Evolutionary conservation across 2,329 filamentous ascomycete species (phyloP).

Genomic region (Teratosphaeria zuluensis): DNA sequence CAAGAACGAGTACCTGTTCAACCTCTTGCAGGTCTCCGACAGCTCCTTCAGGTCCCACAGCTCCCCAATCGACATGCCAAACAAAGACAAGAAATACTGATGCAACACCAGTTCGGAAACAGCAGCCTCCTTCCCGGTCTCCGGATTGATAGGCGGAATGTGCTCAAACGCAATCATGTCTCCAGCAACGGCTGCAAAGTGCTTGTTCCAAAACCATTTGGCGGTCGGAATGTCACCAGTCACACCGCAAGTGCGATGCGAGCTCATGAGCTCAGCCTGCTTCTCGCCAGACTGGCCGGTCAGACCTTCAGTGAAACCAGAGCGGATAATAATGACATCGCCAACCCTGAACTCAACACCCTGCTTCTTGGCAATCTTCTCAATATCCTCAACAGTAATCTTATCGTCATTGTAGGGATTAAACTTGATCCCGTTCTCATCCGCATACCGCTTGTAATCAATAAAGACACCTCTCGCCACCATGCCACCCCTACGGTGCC

Average conservation of each 20-base stretch:
- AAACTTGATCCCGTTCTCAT: constrained; percentile 44
- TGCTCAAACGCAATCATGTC: constrained; percentile 46
- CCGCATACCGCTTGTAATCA: constrained; percentile 50
- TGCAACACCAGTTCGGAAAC: constrained; percentile 25
- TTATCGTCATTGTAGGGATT: constrained; percentile 41
- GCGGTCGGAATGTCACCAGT: constrained; percentile 40
- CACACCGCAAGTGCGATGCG: constrained; percentile 28
- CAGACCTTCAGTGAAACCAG: constrained; percentile 42
- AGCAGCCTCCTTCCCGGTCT: constrained; percentile 15
- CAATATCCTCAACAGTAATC: constrained; percentile 37
- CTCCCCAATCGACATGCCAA: constrained; percentile 38
- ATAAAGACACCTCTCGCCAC: constrained; percentile 49
- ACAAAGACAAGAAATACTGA: constrained; percentile 32
- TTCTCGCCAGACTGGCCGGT: constrained; percentile 29
- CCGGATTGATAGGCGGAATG: constrained; percentile 20
- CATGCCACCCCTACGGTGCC: constrained; percentile 44
- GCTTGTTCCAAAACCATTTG: constrained; percentile 49
- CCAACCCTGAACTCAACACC: constrained; percentile 37
- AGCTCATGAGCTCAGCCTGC: constrained; percentile 33
- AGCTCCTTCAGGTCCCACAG: constrained; percentile 36
- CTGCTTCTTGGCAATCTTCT: constrained; percentile 36
- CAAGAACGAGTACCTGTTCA: constrained; percentile 35
- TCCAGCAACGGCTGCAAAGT: constrained; percentile 48
- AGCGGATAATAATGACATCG: constrained; percentile 49
- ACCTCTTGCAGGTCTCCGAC: constrained; percentile 27